phyloP scores from a whole-genome alignment of 345 rosid species.

The Chamaenerion angustifolium region DNA sequence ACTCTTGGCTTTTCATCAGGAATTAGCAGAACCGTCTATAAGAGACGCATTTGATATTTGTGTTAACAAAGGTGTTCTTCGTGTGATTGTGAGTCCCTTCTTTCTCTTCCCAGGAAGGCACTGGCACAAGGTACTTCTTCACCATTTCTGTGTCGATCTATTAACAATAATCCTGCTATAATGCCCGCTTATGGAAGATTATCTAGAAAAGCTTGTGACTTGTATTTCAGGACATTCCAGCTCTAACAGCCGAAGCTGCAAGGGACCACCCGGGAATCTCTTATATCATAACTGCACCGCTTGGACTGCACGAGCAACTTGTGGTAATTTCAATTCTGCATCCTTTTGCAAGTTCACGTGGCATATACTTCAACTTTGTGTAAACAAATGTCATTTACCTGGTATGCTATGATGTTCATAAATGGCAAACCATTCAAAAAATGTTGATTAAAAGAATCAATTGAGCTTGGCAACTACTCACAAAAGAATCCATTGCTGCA shows the following conservation, averaged over 20 bases:
- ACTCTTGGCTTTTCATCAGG: constrained; percentile 21
- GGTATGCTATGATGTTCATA: not conserved
- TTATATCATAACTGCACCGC: constrained; percentile 76
- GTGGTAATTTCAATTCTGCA: constrained; percentile 36
- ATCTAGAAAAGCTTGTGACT: not conserved
- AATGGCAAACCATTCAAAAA: no score
- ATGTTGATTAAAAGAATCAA: no score
- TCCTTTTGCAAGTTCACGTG: not conserved
- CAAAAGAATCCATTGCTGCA: not conserved
- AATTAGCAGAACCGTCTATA: constrained; percentile 82
- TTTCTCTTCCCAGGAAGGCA: constrained; percentile 91
- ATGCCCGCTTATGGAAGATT: not conserved
- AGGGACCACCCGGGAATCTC: constrained; percentile 54
- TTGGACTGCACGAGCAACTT: constrained; percentile 72
- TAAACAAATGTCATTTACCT: not conserved
- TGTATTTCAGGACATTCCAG: constrained; percentile 59
- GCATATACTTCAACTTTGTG: not conserved
- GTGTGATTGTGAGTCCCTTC: constrained; percentile 81
- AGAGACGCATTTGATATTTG: constrained; percentile 62
- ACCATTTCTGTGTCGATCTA: no score
- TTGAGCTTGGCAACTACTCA: not conserved
- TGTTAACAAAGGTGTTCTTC: constrained; percentile 62
- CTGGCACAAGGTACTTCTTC: constrained; percentile 59
- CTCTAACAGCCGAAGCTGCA: constrained; percentile 85
- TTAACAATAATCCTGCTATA: constrained; percentile 1